Conservation (phyloP, 352 stramenopile genomes). For the Phytophthora colocasiae region DNA sequence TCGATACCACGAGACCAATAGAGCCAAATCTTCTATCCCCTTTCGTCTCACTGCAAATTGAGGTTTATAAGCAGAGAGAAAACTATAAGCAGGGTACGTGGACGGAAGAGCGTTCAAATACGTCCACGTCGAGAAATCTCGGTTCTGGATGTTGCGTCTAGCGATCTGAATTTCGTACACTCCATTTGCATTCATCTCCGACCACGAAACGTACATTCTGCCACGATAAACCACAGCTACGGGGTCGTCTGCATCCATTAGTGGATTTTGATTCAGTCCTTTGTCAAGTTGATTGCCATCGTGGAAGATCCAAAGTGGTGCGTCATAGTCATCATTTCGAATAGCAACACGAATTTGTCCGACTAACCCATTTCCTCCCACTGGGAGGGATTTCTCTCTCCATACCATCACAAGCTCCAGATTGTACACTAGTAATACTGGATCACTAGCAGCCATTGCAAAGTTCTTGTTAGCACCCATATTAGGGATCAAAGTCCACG, state of each 20-base stretch:
- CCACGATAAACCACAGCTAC: conserved; percentile 53
- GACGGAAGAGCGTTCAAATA: conserved; percentile 48
- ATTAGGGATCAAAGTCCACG: conserved; percentile 72
- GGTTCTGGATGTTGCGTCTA: conserved; percentile 57
- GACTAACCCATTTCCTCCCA: conserved; percentile 22
- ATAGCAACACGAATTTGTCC: conserved; percentile 67
- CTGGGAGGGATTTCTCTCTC: conserved; percentile 46
- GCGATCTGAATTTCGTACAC: conserved; percentile 62
- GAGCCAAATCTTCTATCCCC: conserved; percentile 57
- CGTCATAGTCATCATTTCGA: conserved; percentile 57
- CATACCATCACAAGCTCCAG: conserved; percentile 66
- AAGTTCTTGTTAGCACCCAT: conserved; percentile 72
- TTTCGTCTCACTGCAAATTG: conserved; percentile 51
- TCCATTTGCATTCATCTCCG: conserved; percentile 43
- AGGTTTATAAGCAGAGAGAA: conserved; percentile 55
- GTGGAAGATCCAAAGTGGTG: conserved; percentile 78
- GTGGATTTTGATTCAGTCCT: conserved; percentile 61
- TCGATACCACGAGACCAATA: conserved; percentile 66
- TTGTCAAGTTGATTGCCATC: conserved; percentile 52
- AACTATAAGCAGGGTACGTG: conserved; percentile 33
- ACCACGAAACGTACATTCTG: conserved; percentile 69
- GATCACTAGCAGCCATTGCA: conserved; percentile 49
- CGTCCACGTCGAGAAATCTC: conserved; percentile 62
- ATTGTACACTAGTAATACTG: conserved; percentile 66
- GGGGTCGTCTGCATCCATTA: conserved; percentile 54